Evolutionary conservation across 75 land plant genomes (phyloP).

Genomic region (Pseudotsuga menziesii): DNA sequence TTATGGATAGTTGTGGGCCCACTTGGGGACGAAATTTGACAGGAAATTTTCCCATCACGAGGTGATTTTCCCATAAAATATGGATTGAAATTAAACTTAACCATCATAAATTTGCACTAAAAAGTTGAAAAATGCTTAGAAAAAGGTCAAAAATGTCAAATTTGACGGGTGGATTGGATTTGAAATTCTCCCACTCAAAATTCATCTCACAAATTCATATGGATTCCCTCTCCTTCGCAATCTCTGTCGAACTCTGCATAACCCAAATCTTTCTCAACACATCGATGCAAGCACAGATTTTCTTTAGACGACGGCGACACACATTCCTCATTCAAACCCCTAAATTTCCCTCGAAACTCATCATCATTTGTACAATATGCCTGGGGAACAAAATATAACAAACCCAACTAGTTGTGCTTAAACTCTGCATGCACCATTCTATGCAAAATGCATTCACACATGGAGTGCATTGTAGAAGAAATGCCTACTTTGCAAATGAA

Average conservation of each 20-base stretch:
- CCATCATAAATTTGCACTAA: too few relatives aligned
- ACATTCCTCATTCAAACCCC: conserved; percentile 3
- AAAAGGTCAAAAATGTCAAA: too few relatives aligned
- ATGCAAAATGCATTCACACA: conserved; percentile 34
- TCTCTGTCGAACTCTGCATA: neutral
- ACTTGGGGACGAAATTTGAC: too few relatives aligned
- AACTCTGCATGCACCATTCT: conserved; percentile 43
- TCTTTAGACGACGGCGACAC: neutral
- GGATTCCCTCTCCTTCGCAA: neutral
- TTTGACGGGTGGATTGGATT: too few relatives aligned
- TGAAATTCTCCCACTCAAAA: too few relatives aligned
- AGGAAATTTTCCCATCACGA: too few relatives aligned
- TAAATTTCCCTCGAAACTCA: neutral
- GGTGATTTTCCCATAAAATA: too few relatives aligned
- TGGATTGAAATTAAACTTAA: too few relatives aligned
- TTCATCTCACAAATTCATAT: neutral
- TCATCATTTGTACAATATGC: conserved; percentile 48
- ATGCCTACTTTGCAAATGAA: conserved; percentile 56
- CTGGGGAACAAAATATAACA: conserved; percentile 15
- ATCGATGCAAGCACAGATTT: neutral
- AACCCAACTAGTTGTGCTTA: conserved; percentile 24
- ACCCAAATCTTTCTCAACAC: neutral
- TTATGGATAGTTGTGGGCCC: too few relatives aligned
- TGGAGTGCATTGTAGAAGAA: conserved; percentile 40
- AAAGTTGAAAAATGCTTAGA: too few relatives aligned